Evolutionary conservation across 371 early-diverging fungal species (phyloP).

Genomic region (Mortierella sp.): DNA sequence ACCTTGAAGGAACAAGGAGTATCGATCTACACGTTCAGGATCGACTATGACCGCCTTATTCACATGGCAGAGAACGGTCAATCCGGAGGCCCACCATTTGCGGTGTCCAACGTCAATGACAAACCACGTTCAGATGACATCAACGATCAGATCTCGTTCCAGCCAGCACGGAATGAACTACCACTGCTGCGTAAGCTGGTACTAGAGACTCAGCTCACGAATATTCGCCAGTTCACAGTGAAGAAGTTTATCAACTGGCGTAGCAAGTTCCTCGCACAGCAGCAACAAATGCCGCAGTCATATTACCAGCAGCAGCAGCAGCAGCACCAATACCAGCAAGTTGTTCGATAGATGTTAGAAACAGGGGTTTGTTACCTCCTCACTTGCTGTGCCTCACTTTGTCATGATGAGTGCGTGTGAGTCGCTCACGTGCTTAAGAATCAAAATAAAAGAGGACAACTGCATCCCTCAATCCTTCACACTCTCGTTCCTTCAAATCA

Average conservation of each 20-base stretch:
- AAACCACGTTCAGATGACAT: slow-evolving; percentile 20
- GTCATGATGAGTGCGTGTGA: background rate
- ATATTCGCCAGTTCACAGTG: slow-evolving; percentile 62
- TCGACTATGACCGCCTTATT: slow-evolving; percentile 38
- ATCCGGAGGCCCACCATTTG: slow-evolving; percentile 51
- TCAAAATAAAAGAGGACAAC: too few relatives aligned
- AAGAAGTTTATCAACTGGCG: slow-evolving; percentile 69
- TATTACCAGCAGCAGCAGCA: slow-evolving; percentile 35
- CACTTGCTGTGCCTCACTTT: too few relatives aligned
- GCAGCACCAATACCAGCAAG: slow-evolving; percentile 35
- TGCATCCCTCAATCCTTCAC: too few relatives aligned
- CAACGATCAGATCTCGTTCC: slow-evolving; percentile 33
- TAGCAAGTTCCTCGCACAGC: slow-evolving; percentile 35
- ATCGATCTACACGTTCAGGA: slow-evolving; percentile 49
- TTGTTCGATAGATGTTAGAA: slow-evolving; percentile 19
- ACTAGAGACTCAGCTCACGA: slow-evolving; percentile 59
- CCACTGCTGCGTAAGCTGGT: slow-evolving; percentile 51
- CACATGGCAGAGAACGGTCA: slow-evolving; percentile 34
- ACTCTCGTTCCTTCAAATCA: too few relatives aligned
- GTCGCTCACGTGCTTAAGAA: too few relatives aligned
- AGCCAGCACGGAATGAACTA: slow-evolving; percentile 41
- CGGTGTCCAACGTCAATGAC: slow-evolving; percentile 28
- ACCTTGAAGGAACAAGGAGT: slow-evolving; percentile 61
- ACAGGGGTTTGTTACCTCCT: too few relatives aligned
- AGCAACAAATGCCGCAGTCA: slow-evolving; percentile 27